Evolutionary conservation across 2,329 filamentous ascomycete genomes (phyloP).

Genomic region (Trichoderma simmonsii): DNA sequence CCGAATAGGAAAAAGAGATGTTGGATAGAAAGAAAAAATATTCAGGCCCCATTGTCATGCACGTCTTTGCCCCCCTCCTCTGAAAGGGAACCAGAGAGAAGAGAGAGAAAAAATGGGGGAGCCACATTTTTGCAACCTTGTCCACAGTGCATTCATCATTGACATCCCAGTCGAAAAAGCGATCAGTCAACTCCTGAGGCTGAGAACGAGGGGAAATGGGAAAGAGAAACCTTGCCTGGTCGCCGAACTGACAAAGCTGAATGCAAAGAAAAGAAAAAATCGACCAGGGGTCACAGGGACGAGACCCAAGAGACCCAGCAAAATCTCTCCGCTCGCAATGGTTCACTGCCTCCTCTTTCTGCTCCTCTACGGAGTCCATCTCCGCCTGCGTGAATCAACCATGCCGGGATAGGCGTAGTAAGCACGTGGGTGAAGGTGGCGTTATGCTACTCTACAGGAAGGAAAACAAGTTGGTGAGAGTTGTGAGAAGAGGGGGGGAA

Average conservation of each 20-base stretch:
- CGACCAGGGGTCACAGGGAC: neutral
- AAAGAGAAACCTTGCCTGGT: neutral
- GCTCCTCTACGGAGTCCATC: conserved; percentile 3
- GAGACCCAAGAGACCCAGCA: conserved; percentile 7
- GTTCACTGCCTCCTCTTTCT: conserved; percentile 1
- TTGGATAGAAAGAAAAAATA: neutral
- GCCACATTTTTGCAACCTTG: neutral
- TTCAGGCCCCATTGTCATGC: conserved; percentile 14
- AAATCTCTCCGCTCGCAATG: neutral
- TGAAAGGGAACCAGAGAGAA: neutral
- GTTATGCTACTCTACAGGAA: conserved; percentile 1
- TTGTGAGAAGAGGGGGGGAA: neutral
- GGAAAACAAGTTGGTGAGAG: neutral
- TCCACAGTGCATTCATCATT: conserved; percentile 8
- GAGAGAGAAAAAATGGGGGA: neutral
- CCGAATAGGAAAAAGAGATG: neutral
- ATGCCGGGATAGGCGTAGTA: conserved; percentile 14
- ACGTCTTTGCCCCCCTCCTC: conserved; percentile 1
- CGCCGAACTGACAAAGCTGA: conserved; percentile 7
- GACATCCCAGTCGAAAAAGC: neutral
- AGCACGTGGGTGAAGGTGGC: conserved; percentile 18
- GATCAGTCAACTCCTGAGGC: conserved; percentile 16
- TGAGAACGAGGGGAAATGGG: neutral
- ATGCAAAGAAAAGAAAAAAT: neutral
- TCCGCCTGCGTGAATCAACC: conserved; percentile 11